A percentile compares a stretch with the other conserved stretches of the same genome.
Conservation (phyloP, 352 stramenopile species). For the Phytopythium chamaehyphon region DNA sequence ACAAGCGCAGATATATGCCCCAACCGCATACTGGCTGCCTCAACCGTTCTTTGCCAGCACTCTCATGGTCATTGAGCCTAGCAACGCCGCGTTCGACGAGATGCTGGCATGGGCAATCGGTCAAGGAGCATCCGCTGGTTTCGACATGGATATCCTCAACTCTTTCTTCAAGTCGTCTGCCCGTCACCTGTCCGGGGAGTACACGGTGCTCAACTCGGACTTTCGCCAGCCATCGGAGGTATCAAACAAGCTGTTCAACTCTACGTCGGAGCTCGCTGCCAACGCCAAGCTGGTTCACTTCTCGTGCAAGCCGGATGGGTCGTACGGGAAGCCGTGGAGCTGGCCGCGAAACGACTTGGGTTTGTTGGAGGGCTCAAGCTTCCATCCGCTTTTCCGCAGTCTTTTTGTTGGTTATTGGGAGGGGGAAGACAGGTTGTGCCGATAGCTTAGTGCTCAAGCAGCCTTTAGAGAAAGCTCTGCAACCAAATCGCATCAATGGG, state of each 20-base stretch:
- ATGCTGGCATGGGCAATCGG: constrained; percentile 14
- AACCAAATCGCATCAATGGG: too few species aligned
- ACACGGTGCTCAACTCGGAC: constrained; percentile 30
- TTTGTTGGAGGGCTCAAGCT: constrained; percentile 2
- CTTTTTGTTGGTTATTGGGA: constrained; percentile 22
- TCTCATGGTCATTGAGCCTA: constrained; percentile 25
- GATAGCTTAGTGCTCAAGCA: too few species aligned
- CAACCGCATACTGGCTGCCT: constrained; percentile 23
- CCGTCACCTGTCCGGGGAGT: constrained; percentile 14
- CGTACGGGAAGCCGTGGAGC: constrained; percentile 10
- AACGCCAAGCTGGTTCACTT: constrained; percentile 10
- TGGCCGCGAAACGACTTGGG: constrained; percentile 6
- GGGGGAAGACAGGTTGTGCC: constrained; percentile 12
- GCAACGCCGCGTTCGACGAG: constrained; percentile 11
- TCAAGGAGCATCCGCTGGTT: constrained; percentile 9
- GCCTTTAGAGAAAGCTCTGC: too few species aligned
- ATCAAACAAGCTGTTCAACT: constrained; percentile 9
- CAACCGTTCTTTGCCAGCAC: constrained; percentile 29
- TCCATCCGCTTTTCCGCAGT: constrained; percentile 9
- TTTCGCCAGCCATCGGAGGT: constrained; percentile 12
- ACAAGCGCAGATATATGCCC: constrained; percentile 16
- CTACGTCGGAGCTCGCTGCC: constrained; percentile 6
- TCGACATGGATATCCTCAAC: constrained; percentile 34
- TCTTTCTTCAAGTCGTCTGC: constrained; percentile 13
- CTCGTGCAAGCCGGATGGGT: constrained; percentile 11